A percentile compares a stretch with the other conserved stretches of the same genome.
Conservation (phyloP, 345 rosid species). For the Citrus reticulata region DNA sequence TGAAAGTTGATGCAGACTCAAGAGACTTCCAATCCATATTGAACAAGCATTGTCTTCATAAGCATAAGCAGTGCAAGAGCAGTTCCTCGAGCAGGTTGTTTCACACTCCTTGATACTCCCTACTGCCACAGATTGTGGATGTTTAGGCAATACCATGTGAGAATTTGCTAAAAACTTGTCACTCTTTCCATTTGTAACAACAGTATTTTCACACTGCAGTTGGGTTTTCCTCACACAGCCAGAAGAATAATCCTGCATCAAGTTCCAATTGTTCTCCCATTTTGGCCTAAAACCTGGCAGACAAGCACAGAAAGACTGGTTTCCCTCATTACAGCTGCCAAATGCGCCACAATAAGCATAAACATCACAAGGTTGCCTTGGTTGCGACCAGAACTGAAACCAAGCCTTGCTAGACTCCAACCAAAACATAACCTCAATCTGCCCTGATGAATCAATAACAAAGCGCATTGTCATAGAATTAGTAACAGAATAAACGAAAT, state of each 20-base stretch:
- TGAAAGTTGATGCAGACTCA: slow-evolving; percentile 34
- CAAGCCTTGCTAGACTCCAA: slow-evolving; percentile 25
- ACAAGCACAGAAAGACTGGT: slow-evolving; percentile 49
- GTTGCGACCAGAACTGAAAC: slow-evolving; percentile 71
- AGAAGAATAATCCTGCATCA: slow-evolving; percentile 42
- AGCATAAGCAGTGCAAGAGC: slow-evolving; percentile 71
- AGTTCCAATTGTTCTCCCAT: slow-evolving; percentile 39
- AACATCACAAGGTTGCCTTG: slow-evolving; percentile 69
- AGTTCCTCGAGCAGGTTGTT: slow-evolving; percentile 42
- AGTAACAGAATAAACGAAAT: slow-evolving; percentile 48
- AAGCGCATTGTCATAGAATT: slow-evolving; percentile 31
- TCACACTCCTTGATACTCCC: slow-evolving; percentile 35
- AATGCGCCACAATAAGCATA: slow-evolving; percentile 64
- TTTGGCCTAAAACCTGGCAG: slow-evolving; percentile 42
- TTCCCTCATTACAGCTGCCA: slow-evolving; percentile 46
- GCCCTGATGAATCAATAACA: slow-evolving; percentile 59
- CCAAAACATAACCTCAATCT: slow-evolving; percentile 51
- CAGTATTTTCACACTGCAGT: slow-evolving; percentile 39
- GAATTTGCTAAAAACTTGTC: slow-evolving; percentile 28
- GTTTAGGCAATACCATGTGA: slow-evolving; percentile 23
- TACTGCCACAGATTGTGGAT: slow-evolving; percentile 4
- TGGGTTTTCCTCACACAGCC: slow-evolving; percentile 53
- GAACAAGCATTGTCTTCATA: slow-evolving; percentile 36
- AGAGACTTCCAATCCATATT: slow-evolving; percentile 51
- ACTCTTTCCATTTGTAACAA: slow-evolving; percentile 18